A percentile compares a stretch with the other conserved stretches of the same genome.
Evolutionary conservation across 768 basidiomycete species (phyloP).

Genomic region (Daedaleopsis sinensis): DNA sequence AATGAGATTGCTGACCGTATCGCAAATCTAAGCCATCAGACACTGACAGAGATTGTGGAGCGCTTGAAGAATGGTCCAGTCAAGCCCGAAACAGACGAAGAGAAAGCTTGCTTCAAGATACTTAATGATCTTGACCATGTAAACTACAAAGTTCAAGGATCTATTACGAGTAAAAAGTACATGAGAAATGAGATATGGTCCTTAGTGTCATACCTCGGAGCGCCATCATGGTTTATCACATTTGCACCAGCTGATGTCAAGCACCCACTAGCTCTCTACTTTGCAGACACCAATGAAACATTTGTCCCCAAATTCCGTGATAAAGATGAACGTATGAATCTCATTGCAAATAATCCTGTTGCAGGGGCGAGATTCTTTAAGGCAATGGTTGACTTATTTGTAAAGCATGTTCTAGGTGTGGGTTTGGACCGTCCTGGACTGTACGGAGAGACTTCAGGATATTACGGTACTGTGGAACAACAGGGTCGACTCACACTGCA

Average conservation of each 20-base stretch:
- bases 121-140: conserved; percentile 20
- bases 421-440: too few relatives aligned
- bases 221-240: conserved; percentile 26
- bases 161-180: conserved; percentile 12
- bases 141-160: conserved; percentile 17
- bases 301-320: background rate
- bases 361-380: background rate
- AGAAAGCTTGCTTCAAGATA: conserved; percentile 13
- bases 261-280: conserved; percentile 23
- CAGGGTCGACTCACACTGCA: background rate
- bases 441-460: too few relatives aligned
- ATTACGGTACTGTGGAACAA: too few relatives aligned
- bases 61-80: background rate
- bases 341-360: conserved; percentile 17
- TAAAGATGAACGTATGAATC: background rate
- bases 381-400: too few relatives aligned
- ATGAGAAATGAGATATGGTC: conserved; percentile 25
- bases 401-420: too few relatives aligned
- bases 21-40: background rate
- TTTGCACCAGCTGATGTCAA: conserved; percentile 25
- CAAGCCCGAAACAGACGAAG: conserved; percentile 5
- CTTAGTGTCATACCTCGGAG: conserved; percentile 6
- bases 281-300: conserved; percentile 10
- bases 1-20: conserved; percentile 9
- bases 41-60: conserved; percentile 3